These are phyloP conservation scores for Schizonepeta tenuifolia DNA, from an alignment of 257 asterid genomes.

Conservation along the genomic window DNA sequence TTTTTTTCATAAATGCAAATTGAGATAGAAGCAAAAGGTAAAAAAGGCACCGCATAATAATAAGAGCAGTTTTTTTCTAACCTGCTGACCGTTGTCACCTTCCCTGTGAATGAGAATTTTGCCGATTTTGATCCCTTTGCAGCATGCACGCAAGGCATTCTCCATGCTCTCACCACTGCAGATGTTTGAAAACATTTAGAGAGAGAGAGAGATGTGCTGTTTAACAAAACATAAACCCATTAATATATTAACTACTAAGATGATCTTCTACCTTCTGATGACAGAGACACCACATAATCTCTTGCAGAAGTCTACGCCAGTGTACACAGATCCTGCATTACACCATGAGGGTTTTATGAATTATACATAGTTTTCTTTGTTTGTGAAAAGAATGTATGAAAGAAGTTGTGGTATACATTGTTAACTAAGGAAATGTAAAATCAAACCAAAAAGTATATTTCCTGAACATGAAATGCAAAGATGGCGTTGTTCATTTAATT, in stretches of 20 bases:
- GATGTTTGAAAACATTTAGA: constrained; percentile 22
- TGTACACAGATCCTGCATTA: constrained; percentile 86
- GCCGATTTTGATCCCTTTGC: constrained; percentile 98
- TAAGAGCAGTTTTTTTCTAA: constrained; percentile 28
- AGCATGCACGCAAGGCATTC: constrained; percentile 95
- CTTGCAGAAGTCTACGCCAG: constrained; percentile 96
- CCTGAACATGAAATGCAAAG: constrained; percentile 22
- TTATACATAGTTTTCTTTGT: neutral
- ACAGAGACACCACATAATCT: constrained; percentile 96
- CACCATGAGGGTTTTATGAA: constrained; percentile 19
- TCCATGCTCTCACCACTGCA: constrained; percentile 61
- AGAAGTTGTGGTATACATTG: neutral
- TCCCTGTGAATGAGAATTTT: constrained; percentile 96
- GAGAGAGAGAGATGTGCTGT: too few relatives aligned
- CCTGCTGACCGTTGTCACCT: constrained; percentile 98
- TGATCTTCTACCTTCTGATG: constrained; percentile 74
- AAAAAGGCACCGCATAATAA: neutral
- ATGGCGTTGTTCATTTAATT: constrained; percentile 18
- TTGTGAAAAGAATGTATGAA: neutral
- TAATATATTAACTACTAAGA: neutral
- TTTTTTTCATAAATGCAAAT: neutral
- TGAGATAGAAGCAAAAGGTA: neutral
- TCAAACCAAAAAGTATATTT: constrained; percentile 1
- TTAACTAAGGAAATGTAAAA: neutral
- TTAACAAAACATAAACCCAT: neutral